Conservation (phyloP, 2,329 filamentous ascomycete genomes). For the Malbranchea cinnamomea region DNA sequence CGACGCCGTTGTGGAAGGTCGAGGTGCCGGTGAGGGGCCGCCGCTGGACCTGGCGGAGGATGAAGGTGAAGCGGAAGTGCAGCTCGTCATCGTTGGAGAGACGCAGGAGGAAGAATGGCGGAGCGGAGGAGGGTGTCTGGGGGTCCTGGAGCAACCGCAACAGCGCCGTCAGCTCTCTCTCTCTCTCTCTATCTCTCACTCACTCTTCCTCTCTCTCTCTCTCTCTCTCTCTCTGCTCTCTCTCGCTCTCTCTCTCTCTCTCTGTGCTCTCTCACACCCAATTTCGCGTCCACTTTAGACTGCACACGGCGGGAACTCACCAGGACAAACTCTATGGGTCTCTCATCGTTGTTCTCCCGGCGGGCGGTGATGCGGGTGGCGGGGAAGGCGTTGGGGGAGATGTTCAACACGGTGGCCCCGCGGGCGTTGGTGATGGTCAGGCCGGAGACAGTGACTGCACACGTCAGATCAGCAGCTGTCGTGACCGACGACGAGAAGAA, state of each 20-base stretch:
- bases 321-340: slow-evolving; percentile 81
- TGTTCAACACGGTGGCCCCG: slow-evolving; percentile 59
- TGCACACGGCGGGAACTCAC: slow-evolving; percentile 34
- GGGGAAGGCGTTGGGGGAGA: slow-evolving; percentile 77
- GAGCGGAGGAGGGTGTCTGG: slow-evolving; percentile 35
- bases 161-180: no score
- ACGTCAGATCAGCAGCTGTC: slow-evolving; percentile 3
- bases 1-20: slow-evolving; percentile 32
- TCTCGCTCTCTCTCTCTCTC: no score
- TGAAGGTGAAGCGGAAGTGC: slow-evolving; percentile 81
- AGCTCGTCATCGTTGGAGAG: slow-evolving; percentile 84
- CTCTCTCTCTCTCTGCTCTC: no score
- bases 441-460: slow-evolving; percentile 68
- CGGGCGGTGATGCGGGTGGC: slow-evolving; percentile 61
- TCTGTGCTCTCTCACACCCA: no score
- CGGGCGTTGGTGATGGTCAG: slow-evolving; percentile 68
- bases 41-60: slow-evolving; percentile 45
- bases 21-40: slow-evolving; percentile 37
- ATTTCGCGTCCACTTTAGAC: no score
- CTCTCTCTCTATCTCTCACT: no score
- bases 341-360: slow-evolving; percentile 57
- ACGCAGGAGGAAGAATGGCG: slow-evolving; percentile 68
- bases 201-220: no score
- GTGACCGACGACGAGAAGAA: slow-evolving; percentile 5
- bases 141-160: slow-evolving; percentile 48